Base-by-base conservation (phyloP, 441 rosid genomes). In the Erysimum cheiri region DNA sequence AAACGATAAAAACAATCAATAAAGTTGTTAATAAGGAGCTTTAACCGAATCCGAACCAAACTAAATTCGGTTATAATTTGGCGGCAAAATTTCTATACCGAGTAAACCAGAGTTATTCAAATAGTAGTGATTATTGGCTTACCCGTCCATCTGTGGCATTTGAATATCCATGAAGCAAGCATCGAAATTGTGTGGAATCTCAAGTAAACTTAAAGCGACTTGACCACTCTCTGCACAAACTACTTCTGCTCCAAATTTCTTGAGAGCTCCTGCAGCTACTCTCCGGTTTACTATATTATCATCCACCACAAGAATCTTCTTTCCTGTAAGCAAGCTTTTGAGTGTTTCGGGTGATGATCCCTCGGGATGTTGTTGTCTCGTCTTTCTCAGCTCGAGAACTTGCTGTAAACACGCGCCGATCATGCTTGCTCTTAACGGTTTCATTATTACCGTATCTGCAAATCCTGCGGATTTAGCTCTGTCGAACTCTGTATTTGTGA, bases 111-210 rank as follows among this genome's bases (percentile, higher is more conserved):
- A 36, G 19, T n/a, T 3, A 37, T 35, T 3, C 26, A 28, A 15
- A n/a, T 24, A 41, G 32, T 17, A 0, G 10, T 33, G 40, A 40
- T 55, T 31, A 6, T 36, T 32, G 26, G 24, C 86, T 67, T 81
- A 94, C 94, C 99, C 98, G 60, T 95, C 98, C 99, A 95, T 92
- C 72, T 90, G 94, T 3, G 98, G 99, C 99, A 95, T 95, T 68
- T 95, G 99, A 72, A 92, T 88, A 60, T 95, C 98, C 99, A 95
- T 92, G 80, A 95, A 95, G 81, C 99, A 95, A 28, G 99, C 99
- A 80, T 95, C 97, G 24, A 88, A 92, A 56, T 5, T 53, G 60
- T 95, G 99, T 10, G 99, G 97, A 36, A 84, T 74, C 66, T 85
- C 82, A 77, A 95, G 99, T 83, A 86, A 67, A 26, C 68, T 58